Conservation (phyloP, 345 rosid species). For the Euclidium syriacum region DNA sequence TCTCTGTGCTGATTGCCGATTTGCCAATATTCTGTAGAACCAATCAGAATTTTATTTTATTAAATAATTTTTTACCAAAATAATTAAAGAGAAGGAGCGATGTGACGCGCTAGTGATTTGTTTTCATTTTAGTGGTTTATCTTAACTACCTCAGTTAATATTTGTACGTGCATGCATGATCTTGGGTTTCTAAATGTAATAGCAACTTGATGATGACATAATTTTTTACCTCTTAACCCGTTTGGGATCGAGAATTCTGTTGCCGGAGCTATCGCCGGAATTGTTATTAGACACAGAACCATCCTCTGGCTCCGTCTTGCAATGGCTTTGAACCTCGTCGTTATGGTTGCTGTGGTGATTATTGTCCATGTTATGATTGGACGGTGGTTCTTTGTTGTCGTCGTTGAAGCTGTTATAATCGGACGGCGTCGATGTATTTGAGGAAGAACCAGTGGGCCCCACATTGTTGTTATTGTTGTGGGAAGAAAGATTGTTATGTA, state of each 20-base stretch:
- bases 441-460: slow-evolving; percentile 42
- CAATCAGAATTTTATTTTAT: background rate
- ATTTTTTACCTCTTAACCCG: slow-evolving; percentile 72
- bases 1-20: slow-evolving; percentile 91
- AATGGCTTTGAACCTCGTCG: slow-evolving; percentile 57
- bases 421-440: slow-evolving; percentile 68
- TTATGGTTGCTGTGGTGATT: slow-evolving; percentile 6
- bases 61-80: too few species aligned
- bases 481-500: background rate
- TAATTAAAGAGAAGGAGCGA: too few species aligned
- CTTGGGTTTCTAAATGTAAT: background rate
- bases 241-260: slow-evolving; percentile 64
- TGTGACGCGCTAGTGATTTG: too few species aligned
- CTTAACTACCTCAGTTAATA: background rate
- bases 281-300: slow-evolving; percentile 24
- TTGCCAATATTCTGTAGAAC: slow-evolving; percentile 69
- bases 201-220: background rate
- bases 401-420: slow-evolving; percentile 70
- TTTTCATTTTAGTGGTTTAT: too few species aligned
- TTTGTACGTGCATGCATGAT: slow-evolving; percentile 34
- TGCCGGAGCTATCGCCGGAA: slow-evolving; percentile 30
- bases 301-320: slow-evolving; percentile 34
- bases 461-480: slow-evolving; percentile 33
- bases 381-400: slow-evolving; percentile 38
- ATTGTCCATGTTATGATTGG: slow-evolving; percentile 27